phyloP scores from a whole-genome alignment of 805 yeast genomes.

The Candida piceae region DNA sequence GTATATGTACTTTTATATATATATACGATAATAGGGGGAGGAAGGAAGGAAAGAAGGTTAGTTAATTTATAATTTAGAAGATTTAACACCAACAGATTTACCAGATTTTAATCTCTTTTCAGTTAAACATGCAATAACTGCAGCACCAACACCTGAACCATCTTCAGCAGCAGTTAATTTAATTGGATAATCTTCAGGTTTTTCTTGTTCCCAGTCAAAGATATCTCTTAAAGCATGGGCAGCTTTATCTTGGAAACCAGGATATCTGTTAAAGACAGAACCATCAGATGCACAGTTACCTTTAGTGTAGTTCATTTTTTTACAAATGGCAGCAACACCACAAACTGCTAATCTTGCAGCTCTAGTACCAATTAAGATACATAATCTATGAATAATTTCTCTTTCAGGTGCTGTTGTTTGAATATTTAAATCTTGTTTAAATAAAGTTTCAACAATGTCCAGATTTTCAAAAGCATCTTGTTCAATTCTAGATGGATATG shows the following conservation, averaged over 20 bases:
- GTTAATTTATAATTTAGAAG: too few relatives aligned
- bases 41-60: too few relatives aligned
- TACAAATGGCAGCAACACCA: slow-evolving; percentile 92
- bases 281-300: slow-evolving; percentile 97
- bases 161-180: slow-evolving; percentile 52
- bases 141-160: slow-evolving; percentile 98
- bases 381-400: slow-evolving; percentile 71
- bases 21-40: too few relatives aligned
- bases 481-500: slow-evolving; percentile 82
- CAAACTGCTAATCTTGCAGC: slow-evolving; percentile 89
- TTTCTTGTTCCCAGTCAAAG: slow-evolving; percentile 58
- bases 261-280: slow-evolving; percentile 90
- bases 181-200: slow-evolving; percentile 22
- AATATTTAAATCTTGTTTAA: slow-evolving; percentile 54
- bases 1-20: too few relatives aligned
- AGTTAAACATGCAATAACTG: slow-evolving; percentile 93
- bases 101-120: slow-evolving; percentile 69
- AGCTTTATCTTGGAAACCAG: slow-evolving; percentile 85
- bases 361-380: slow-evolving; percentile 86
- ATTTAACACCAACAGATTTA: slow-evolving; percentile 36
- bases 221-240: slow-evolving; percentile 85
- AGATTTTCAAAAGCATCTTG: slow-evolving; percentile 85
- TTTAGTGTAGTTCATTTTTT: slow-evolving; percentile 71
- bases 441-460: slow-evolving; percentile 64
- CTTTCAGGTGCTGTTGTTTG: slow-evolving; percentile 73